Conservation (phyloP, 108 stramenopile species). For the Fistulifera pelliculosa region DNA sequence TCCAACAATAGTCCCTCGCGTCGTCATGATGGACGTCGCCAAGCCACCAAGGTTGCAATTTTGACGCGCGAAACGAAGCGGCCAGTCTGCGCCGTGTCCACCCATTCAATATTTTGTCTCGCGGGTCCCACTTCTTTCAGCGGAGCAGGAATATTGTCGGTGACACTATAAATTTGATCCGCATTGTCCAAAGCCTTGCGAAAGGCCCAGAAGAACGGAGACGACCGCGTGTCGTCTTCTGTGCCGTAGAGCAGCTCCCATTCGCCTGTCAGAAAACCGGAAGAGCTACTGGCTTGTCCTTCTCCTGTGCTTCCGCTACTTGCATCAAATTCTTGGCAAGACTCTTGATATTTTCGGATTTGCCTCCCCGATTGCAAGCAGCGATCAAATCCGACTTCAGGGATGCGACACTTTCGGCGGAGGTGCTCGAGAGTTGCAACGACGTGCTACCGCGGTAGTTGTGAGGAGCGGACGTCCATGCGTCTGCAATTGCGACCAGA, state of each 20-base stretch:
- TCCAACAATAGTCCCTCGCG: slow-evolving; percentile 43
- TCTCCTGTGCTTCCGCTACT: slow-evolving; percentile 14
- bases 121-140: slow-evolving; percentile 83
- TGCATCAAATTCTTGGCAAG: slow-evolving; percentile 23
- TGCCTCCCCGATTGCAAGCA: too few species aligned
- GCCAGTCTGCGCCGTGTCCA: slow-evolving; percentile 31
- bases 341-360: slow-evolving; percentile 14
- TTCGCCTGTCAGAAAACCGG: slow-evolving; percentile 44
- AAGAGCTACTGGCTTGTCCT: neutral
- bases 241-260: slow-evolving; percentile 77
- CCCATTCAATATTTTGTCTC: slow-evolving; percentile 56
- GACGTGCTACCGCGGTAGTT: too few species aligned
- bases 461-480: too few species aligned
- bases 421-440: too few species aligned
- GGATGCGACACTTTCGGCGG: too few species aligned
- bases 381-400: too few species aligned
- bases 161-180: slow-evolving; percentile 75
- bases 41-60: slow-evolving; percentile 76
- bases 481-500: too few species aligned
- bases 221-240: slow-evolving; percentile 68
- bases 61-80: slow-evolving; percentile 67
- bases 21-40: slow-evolving; percentile 86
- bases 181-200: slow-evolving; percentile 63
- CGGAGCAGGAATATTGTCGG: slow-evolving; percentile 70
- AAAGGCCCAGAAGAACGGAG: slow-evolving; percentile 87